Evolutionary conservation across 257 asterid genomes (phyloP).

Genomic region (Solanum bukasovii): DNA sequence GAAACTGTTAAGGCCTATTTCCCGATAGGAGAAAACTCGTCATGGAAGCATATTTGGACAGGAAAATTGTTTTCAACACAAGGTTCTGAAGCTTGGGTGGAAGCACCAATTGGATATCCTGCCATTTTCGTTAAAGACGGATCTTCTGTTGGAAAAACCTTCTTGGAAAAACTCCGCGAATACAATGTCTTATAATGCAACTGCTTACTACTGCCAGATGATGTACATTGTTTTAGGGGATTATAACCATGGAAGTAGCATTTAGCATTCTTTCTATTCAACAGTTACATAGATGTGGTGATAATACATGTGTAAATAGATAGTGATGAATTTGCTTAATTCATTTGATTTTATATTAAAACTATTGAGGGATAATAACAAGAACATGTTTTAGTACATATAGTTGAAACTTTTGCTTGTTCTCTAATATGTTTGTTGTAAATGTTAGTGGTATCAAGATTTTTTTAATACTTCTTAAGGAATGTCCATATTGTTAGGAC

Average conservation of each 20-base stretch:
- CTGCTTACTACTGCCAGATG: not conserved
- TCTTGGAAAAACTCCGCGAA: slow-evolving; percentile 44
- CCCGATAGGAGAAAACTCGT: slow-evolving; percentile 51
- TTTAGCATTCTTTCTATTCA: not conserved
- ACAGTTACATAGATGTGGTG: not conserved
- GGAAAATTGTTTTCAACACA: slow-evolving; percentile 39
- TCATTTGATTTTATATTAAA: not conserved
- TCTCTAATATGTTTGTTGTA: not conserved
- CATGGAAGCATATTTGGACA: slow-evolving; percentile 89
- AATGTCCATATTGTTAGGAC: not conserved
- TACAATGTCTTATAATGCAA: slow-evolving; percentile 27
- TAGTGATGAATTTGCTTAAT: not conserved
- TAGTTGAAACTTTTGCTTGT: not conserved
- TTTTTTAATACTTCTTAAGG: not conserved
- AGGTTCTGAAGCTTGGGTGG: slow-evolving; percentile 50
- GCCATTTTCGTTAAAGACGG: slow-evolving; percentile 78
- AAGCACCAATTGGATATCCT: slow-evolving; percentile 75
- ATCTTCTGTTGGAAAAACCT: slow-evolving; percentile 60
- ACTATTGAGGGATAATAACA: not conserved
- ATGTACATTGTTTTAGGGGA: not conserved
- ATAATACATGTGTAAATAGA: not conserved
- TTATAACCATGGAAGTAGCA: not conserved
- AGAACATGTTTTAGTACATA: not conserved
- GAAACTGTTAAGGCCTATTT: slow-evolving; percentile 56
- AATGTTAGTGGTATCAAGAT: not conserved